phyloP scores from a whole-genome alignment of 768 basidiomycete genomes.

The Collybia mongolica region DNA sequence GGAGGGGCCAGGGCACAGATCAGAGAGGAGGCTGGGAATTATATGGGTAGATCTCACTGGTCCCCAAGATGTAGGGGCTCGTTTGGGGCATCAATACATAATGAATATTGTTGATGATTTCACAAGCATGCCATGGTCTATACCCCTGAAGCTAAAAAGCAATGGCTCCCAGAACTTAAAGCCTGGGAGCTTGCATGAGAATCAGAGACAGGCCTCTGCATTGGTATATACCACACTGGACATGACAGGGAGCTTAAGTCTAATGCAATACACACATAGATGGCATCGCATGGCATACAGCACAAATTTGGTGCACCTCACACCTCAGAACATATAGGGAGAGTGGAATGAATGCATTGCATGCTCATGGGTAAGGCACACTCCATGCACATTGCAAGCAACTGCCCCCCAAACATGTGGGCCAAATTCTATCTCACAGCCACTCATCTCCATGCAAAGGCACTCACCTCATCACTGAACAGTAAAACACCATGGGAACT shows the following conservation, averaged over 20 bases:
- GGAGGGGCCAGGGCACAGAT: too few species aligned
- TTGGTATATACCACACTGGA: slow-evolving; percentile 10
- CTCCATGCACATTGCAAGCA: slow-evolving; percentile 24
- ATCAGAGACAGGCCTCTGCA: slow-evolving; percentile 3
- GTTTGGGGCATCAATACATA: background rate
- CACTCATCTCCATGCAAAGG: too few species aligned
- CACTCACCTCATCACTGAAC: slow-evolving; percentile 7
- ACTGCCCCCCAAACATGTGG: slow-evolving; percentile 26
- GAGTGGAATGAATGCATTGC: slow-evolving; percentile 32
- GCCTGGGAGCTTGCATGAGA: background rate
- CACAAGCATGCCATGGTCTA: background rate
- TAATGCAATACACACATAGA: slow-evolving; percentile 16
- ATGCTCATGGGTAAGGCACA: slow-evolving; percentile 28
- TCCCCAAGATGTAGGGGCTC: too few species aligned
- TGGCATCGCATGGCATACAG: slow-evolving; percentile 6
- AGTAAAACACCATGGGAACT: slow-evolving; percentile 13
- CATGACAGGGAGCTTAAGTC: slow-evolving; percentile 21
- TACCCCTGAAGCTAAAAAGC: background rate
- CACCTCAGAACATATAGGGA: slow-evolving; percentile 34
- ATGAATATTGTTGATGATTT: slow-evolving; percentile 11
- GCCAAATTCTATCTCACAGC: slow-evolving; percentile 30
- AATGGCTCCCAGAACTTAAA: background rate
- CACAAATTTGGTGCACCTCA: slow-evolving; percentile 25
- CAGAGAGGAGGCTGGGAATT: too few species aligned
- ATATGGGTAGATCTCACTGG: too few species aligned